phyloP scores from a whole-genome alignment of 768 basidiomycete species.

The Lentinula boryana region DNA sequence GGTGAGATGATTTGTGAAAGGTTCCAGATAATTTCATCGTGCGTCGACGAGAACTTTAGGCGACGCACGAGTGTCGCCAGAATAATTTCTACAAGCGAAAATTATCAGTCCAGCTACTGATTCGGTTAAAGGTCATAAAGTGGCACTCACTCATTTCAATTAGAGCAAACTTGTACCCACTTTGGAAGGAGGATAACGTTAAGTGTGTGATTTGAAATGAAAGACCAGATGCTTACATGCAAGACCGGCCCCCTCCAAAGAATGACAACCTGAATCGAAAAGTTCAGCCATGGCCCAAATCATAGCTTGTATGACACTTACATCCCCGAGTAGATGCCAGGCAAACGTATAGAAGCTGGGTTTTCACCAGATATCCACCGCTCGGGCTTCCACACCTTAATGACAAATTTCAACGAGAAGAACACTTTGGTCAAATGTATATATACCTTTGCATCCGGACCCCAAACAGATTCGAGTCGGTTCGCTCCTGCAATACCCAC shows the following conservation, averaged over 20 bases:
- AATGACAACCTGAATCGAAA: constrained; percentile 42
- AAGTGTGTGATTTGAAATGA: background rate
- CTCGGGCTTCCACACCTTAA: constrained; percentile 46
- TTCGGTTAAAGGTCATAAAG: background rate
- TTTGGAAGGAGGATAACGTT: constrained; percentile 7
- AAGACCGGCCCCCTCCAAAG: constrained; percentile 46
- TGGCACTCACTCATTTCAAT: constrained; percentile 46
- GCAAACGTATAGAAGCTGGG: constrained; percentile 24
- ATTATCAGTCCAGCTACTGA: background rate
- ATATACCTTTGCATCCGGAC: constrained; percentile 26
- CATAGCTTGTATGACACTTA: constrained; percentile 18
- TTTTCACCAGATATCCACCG: constrained; percentile 34
- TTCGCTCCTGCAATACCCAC: constrained; percentile 43
- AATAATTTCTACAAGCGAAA: constrained; percentile 27
- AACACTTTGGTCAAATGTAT: background rate
- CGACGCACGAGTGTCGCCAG: constrained; percentile 28
- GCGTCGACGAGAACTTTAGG: constrained; percentile 28
- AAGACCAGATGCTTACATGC: constrained; percentile 32
- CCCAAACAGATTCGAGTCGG: constrained; percentile 45
- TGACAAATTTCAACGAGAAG: background rate
- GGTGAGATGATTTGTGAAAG: constrained; percentile 43
- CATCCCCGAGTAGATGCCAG: constrained; percentile 48
- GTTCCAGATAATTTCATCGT: constrained; percentile 38
- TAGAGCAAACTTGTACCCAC: constrained; percentile 50
- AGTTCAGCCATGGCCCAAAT: background rate